Base-by-base conservation (phyloP, 192 early-diverging fungal species). In the Linnemannia elongata region DNA sequence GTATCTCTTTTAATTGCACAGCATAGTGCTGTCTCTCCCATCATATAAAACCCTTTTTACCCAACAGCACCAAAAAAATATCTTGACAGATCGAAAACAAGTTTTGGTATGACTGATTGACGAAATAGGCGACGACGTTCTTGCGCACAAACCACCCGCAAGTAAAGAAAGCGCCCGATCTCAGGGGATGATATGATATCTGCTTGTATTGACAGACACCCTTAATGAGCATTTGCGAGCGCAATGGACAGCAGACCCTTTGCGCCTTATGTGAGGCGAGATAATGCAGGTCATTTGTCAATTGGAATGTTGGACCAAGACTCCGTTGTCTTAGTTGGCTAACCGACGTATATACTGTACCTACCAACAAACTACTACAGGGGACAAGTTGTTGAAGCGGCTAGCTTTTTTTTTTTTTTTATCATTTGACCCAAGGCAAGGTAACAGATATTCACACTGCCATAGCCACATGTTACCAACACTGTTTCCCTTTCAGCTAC, bases 91-190 rank as follows among this genome's bases (percentile, higher is more conserved):
- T 30, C 30, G n/a, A 30, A 30, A 66, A 27, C 22, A 60, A 60
- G 55, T 24, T 60, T 27, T 7, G 3, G 57, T 10, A 13, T 39
- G 38, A n/a, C 8, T 27, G 57, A 63, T 10, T 20, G 30, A 63
- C n/a, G n/a, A n/a, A n/a, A n/a, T n/a, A 63, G n/a, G 57, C 27
- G 30, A n/a, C 0, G 7, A 1, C n/a, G 12, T 15, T 30, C 27
- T 66, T 66, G 30, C 60, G 60, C 60, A 66, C 60, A 66, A 66
- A 66, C 60, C 60, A 66, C 60, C 60, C 60, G n/a, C 60, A 33
- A 12, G 55, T 1, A 24, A 60, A 17, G 27, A 7, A 8, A 63
- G 57, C 57, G 57, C 57, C 27, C 27, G 57, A 63, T 55, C 57
- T 27, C 20, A 57, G 54, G 54, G 54, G 24, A 1, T 27, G 60